Percentiles rank a stretch among this genome's conserved stretches.
phyloP scores from a whole-genome alignment of 495 filamentous ascomycete species.

The Jackrogersella multiformis region DNA sequence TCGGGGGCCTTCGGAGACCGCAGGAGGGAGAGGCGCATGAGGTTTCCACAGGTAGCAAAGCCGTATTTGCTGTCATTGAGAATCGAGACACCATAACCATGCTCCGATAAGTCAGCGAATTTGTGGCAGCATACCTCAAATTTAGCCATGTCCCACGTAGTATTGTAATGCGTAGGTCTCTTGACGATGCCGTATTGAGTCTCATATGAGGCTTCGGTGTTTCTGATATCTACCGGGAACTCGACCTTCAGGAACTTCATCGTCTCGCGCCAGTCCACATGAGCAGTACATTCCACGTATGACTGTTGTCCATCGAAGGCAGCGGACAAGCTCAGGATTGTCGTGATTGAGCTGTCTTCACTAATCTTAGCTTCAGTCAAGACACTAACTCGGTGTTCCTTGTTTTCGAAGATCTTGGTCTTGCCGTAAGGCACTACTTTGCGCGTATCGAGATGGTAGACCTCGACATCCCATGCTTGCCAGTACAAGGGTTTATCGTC shows the following conservation, averaged over 20 bases:
- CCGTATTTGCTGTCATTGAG: constrained; percentile 98
- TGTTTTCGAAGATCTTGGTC: constrained; percentile 76
- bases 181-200: constrained; percentile 90
- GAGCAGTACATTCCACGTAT: constrained; percentile 78
- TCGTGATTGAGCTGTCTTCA: constrained; percentile 85
- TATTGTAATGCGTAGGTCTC: constrained; percentile 95
- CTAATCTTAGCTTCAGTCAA: constrained; percentile 85
- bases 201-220: constrained; percentile 95
- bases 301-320: constrained; percentile 69
- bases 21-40: constrained; percentile 91
- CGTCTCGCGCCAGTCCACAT: constrained; percentile 91
- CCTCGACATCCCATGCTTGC: constrained; percentile 99
- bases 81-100: constrained; percentile 90
- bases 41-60: constrained; percentile 88
- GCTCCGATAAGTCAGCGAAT: constrained; percentile 95
- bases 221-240: constrained; percentile 91
- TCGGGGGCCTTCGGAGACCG: constrained; percentile 96
- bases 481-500: constrained; percentile 98
- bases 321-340: constrained; percentile 81
- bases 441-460: constrained; percentile 90
- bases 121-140: constrained; percentile 99
- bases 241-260: constrained; percentile 99
- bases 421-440: constrained; percentile 72
- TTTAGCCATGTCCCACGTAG: constrained; percentile 98
- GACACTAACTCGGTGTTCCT: constrained; percentile 78